Conservation (phyloP, 306 rosid genomes). For the Cucurbita maxima region DNA sequence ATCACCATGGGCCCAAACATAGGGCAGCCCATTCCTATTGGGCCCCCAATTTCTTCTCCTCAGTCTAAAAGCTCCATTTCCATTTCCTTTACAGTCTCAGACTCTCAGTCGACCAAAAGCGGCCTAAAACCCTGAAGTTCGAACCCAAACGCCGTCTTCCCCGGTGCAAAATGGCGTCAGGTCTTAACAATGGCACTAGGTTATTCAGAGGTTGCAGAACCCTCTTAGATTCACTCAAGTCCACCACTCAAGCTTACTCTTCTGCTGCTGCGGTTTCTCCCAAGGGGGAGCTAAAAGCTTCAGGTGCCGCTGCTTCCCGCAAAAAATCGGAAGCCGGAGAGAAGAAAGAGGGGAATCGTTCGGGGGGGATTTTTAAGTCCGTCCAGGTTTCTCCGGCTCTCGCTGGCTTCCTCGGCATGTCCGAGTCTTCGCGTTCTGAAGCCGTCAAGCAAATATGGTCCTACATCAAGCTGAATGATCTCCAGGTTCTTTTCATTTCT, state of each 20-base stretch:
- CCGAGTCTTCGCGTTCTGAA: conserved; percentile 9
- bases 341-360: background rate
- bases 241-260: conserved; percentile 1
- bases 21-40: background rate
- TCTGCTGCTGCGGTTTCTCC: background rate
- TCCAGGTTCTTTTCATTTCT: conserved; percentile 8
- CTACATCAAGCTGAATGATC: conserved; percentile 14
- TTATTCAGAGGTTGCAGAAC: conserved; percentile 18
- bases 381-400: conserved; percentile 10
- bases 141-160: background rate
- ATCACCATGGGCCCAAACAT: background rate
- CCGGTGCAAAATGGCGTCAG: conserved; percentile 3
- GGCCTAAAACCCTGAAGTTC: background rate
- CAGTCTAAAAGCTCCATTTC: background rate
- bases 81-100: background rate
- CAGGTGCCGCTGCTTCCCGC: background rate
- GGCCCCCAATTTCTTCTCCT: background rate
- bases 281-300: background rate
- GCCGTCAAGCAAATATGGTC: conserved; percentile 16
- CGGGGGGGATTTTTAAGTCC: conserved; percentile 5
- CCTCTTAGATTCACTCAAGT: conserved; percentile 10
- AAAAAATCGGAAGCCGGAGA: background rate
- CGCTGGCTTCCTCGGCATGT: conserved; percentile 8
- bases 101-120: background rate
- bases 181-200: conserved; percentile 5